Evolutionary conservation across 2,329 filamentous ascomycete species (phyloP).

Genomic region (Fusarium devonianum): DNA sequence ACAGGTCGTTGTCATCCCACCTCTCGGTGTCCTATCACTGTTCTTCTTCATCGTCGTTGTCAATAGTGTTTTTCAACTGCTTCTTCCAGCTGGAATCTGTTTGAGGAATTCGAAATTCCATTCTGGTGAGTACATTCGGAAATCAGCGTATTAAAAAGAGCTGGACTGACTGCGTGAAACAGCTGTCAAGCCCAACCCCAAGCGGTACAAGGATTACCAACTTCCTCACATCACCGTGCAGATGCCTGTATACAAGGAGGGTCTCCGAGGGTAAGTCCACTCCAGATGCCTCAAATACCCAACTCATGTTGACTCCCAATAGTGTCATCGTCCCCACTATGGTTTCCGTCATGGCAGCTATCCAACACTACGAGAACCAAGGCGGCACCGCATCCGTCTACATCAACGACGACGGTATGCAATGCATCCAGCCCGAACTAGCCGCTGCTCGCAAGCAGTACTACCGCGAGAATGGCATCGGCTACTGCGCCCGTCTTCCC

Average conservation of each 20-base stretch:
- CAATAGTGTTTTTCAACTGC: slow-evolving; percentile 36
- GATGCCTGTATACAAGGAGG: slow-evolving; percentile 55
- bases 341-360: slow-evolving; percentile 62
- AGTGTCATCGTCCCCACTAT: slow-evolving; percentile 62
- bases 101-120: slow-evolving; percentile 39
- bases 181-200: slow-evolving; percentile 41
- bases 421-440: slow-evolving; percentile 60
- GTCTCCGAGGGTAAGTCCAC: slow-evolving; percentile 30
- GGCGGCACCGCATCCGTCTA: slow-evolving; percentile 74
- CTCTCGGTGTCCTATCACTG: slow-evolving; percentile 27
- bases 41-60: slow-evolving; percentile 42
- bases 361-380: slow-evolving; percentile 65
- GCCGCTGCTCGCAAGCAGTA: slow-evolving; percentile 59
- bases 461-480: slow-evolving; percentile 65
- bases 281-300: not conserved
- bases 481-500: slow-evolving; percentile 60
- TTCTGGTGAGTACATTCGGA: slow-evolving; percentile 20
- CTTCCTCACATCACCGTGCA: slow-evolving; percentile 55
- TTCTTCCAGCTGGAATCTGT: slow-evolving; percentile 38
- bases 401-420: slow-evolving; percentile 74
- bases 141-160: not conserved
- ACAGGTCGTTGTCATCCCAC: slow-evolving; percentile 28
- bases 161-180: rapidly evolving
- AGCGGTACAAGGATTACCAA: slow-evolving; percentile 45
- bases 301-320: not conserved